Evolutionary conservation across 2,329 filamentous ascomycete genomes (phyloP).

Genomic region (Sclerotinia spermophila): DNA sequence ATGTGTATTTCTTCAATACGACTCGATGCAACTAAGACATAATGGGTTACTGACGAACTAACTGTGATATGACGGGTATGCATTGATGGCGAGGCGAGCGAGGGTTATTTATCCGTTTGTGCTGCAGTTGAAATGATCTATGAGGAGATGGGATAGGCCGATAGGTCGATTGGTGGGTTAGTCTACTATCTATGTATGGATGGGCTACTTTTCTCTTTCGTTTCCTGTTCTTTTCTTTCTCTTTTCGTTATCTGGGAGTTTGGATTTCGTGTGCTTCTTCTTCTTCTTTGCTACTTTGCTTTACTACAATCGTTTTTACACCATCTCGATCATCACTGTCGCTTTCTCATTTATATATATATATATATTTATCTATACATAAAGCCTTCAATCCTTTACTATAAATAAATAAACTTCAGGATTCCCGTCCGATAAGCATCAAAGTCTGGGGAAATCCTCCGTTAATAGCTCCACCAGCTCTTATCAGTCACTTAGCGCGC

Average conservation of each 20-base stretch:
- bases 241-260: not conserved
- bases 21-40: not conserved
- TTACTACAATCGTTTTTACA: not conserved
- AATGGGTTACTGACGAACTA: not conserved
- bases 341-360: slow-evolving; percentile 3
- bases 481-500: not conserved
- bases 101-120: slow-evolving; percentile 16
- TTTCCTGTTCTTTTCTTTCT: not conserved
- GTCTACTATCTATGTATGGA: no score
- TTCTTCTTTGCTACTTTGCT: not conserved
- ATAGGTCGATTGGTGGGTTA: no score
- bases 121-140: not conserved
- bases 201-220: no score
- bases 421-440: not conserved
- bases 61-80: not conserved
- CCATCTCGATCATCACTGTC: slow-evolving; percentile 11
- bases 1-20: not conserved
- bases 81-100: not conserved
- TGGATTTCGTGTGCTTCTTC: no score
- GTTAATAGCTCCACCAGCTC: not conserved
- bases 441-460: not conserved
- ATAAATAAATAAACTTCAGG: not conserved
- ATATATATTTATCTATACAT: no score
- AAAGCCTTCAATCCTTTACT: not conserved
- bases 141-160: no score